Conservation (phyloP, 2,329 filamentous ascomycete species). For the Aphanocladium album region DNA sequence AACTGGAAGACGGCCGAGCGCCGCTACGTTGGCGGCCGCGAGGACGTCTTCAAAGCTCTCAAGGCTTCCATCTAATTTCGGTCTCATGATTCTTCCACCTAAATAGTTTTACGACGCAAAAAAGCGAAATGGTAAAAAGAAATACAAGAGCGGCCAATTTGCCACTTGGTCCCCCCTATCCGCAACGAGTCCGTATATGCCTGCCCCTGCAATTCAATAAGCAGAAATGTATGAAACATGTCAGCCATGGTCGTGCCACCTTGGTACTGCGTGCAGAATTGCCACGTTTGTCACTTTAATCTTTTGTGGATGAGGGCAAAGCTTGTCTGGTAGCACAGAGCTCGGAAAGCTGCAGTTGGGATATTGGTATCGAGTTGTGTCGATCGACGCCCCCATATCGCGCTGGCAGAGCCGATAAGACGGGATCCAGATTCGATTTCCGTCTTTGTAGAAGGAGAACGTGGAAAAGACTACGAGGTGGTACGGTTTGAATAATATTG, state of each 20-base stretch:
- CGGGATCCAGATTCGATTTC: too few species aligned
- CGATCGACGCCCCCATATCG: neutral
- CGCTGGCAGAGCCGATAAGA: too few species aligned
- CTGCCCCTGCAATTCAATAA: too few species aligned
- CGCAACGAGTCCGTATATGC: too few species aligned
- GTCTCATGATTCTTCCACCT: neutral
- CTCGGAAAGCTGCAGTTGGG: neutral
- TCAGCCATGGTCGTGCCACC: neutral
- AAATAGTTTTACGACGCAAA: too few species aligned
- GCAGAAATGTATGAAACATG: too few species aligned
- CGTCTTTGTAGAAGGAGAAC: too few species aligned
- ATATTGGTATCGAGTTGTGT: neutral
- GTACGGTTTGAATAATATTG: too few species aligned
- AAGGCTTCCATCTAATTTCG: slow-evolving; percentile 34
- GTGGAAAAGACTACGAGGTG: neutral
- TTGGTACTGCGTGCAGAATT: neutral
- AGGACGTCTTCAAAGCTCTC: slow-evolving; percentile 42
- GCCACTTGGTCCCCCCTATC: too few species aligned
- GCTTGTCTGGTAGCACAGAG: neutral
- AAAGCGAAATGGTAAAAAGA: too few species aligned
- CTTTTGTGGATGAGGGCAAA: neutral
- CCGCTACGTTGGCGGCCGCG: slow-evolving; percentile 48
- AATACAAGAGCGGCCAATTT: neutral
- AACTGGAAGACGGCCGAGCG: slow-evolving; percentile 70
- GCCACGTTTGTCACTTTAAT: neutral